phyloP scores from a whole-genome alignment of 306 rosid species.

The Lablab purpureus region DNA sequence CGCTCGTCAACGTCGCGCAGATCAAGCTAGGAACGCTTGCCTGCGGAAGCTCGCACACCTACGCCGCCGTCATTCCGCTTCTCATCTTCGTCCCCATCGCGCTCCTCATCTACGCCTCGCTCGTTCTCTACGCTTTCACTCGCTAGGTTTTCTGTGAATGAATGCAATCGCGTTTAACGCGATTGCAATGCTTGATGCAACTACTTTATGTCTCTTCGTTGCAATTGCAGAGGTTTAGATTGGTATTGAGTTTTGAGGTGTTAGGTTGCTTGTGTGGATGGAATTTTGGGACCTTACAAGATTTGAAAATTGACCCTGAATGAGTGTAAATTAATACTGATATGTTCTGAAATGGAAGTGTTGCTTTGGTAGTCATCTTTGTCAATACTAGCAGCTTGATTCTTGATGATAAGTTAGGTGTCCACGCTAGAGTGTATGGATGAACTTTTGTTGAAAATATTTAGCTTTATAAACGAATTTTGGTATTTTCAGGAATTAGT shows the following conservation, averaged over 20 bases:
- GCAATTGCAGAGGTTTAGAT: neutral
- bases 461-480: no score
- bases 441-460: no score
- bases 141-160: conserved; percentile 48
- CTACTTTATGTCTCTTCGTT: neutral
- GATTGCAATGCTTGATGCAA: neutral
- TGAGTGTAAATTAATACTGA: neutral
- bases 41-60: conserved; percentile 65
- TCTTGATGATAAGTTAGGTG: no score
- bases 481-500: no score
- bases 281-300: no score
- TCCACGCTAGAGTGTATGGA: no score
- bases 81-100: conserved; percentile 62
- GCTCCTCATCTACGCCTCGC: conserved; percentile 60
- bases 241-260: neutral
- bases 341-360: neutral
- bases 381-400: neutral
- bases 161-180: no score
- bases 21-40: conserved; percentile 86
- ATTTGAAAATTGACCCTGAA: neutral
- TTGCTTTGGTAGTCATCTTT: neutral
- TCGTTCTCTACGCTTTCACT: conserved; percentile 74
- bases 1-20: conserved; percentile 79
- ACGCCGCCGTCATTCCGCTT: conserved; percentile 76
- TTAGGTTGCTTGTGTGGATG: no score